Evolutionary conservation across 495 filamentous ascomycete species (phyloP).

Genomic region (Pseudevernia furfuracea): DNA sequence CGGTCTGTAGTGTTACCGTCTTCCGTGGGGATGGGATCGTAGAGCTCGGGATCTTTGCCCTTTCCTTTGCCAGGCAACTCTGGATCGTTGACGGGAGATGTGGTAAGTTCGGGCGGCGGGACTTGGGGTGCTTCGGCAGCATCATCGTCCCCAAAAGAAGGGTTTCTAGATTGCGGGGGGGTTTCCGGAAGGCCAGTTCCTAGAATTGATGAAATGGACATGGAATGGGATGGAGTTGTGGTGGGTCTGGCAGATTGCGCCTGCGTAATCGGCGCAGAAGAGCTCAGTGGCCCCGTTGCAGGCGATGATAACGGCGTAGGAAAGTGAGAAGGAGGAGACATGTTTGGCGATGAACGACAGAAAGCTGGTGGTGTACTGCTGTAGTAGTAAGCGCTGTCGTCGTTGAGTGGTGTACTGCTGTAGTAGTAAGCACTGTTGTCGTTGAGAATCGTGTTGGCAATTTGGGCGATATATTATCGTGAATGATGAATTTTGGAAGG

Average conservation of each 20-base stretch:
- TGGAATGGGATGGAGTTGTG: background rate
- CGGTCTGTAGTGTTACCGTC: background rate
- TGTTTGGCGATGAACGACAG: background rate
- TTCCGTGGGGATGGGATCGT: background rate
- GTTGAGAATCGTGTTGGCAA: background rate
- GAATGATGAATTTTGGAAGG: background rate
- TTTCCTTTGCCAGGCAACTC: background rate
- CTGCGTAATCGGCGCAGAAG: background rate
- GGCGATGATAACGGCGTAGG: background rate
- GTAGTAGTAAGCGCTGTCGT: background rate
- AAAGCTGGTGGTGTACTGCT: background rate
- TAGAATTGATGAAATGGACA: background rate
- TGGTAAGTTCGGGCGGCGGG: background rate
- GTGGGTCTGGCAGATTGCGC: background rate
- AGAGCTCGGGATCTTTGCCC: background rate
- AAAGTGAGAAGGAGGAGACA: background rate
- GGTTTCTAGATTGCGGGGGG: background rate
- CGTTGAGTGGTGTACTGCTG: background rate
- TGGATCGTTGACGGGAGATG: background rate
- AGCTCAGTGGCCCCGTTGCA: background rate
- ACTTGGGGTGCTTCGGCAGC: background rate
- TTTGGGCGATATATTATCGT: background rate
- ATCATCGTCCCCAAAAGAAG: background rate
- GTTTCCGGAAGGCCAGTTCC: background rate
- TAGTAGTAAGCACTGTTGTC: background rate